Base-by-base conservation (phyloP, 2,329 filamentous ascomycete genomes). In the Cercospora janseana region DNA sequence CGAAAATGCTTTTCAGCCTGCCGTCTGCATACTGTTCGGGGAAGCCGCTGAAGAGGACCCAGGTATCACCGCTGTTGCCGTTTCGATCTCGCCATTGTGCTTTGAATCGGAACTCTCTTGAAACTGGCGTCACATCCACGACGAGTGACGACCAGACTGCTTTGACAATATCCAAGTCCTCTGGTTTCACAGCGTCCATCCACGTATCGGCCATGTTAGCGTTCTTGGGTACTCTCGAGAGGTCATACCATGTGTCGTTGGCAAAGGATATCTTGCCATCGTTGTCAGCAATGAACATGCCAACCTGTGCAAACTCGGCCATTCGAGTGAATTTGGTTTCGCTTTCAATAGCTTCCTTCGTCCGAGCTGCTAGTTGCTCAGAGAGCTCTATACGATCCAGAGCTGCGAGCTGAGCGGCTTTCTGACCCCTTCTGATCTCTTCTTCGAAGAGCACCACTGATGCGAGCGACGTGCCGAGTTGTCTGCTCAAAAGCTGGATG, bases 361-460 rank as follows among this genome's bases (percentile, higher is more conserved):
- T 80, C 40, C 77, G 70, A 23, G 85, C 75, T 34, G 83, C 82
- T 10, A 93, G 75, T 64, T 92, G 85, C 65, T 88, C 79, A 0
- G 86, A 88, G 3, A 93, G 77, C 61, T 89, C 84, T 58, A 88
- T 86, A 2, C 85, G 82, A 66, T 93, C 87, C 54, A 87, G 72
- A 2, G 86, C 86, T 7, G 88, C 88, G 26, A 90, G 74, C 48
- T 81, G 82, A 15, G 87, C 88, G 1, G 87, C 87, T 59, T 77
- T 79, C 66, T 89, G 83, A 1, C 86, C 85, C 53, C 86, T 78
- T 51, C 79, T 80, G 56, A 92, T 90, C 64, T 93, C 88, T 58
- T 92, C 87, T 64, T 92, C 87, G 51, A 91, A 91, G 1, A 93
- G 69, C 0, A 91, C 86, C 0, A 91, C 87, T 0, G 87, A 91